Conservation (phyloP, 345 rosid species). For the Eucalyptus tenuipes region DNA sequence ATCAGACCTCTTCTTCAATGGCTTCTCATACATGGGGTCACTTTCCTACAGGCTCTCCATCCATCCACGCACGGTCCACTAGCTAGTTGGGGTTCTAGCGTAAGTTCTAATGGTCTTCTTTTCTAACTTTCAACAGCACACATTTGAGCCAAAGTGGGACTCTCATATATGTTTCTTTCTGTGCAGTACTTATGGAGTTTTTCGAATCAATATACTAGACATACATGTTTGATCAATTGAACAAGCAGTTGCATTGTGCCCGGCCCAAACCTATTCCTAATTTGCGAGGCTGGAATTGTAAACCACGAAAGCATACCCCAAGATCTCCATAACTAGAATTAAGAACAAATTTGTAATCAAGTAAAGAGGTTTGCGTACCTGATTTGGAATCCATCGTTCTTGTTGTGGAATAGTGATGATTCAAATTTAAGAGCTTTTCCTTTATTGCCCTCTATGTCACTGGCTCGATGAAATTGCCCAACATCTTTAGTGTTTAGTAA, state of each 20-base stretch:
- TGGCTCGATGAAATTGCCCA: too few relatives aligned
- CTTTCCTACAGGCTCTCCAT: not conserved
- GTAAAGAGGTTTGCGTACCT: accelerated
- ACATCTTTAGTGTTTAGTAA: too few relatives aligned
- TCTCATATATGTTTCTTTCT: not conserved
- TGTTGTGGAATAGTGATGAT: too few relatives aligned
- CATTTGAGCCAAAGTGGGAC: not conserved
- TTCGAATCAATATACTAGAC: not conserved
- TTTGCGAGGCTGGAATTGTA: not conserved
- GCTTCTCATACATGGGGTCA: not conserved
- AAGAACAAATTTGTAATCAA: accelerated
- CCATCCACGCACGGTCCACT: not conserved
- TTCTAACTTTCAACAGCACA: not conserved
- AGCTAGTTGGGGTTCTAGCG: not conserved
- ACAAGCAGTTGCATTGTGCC: not conserved
- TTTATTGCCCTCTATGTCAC: accelerated
- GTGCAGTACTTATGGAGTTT: not conserved
- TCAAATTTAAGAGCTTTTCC: accelerated
- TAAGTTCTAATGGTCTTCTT: not conserved
- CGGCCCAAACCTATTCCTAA: not conserved
- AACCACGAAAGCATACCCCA: too few relatives aligned
- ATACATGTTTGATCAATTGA: not conserved
- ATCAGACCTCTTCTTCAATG: not conserved
- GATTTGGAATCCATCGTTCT: too few relatives aligned
- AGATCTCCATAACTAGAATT: accelerated